Base-by-base conservation (phyloP, 2,329 filamentous ascomycete genomes). In the Aspergillus eucalypticola region DNA sequence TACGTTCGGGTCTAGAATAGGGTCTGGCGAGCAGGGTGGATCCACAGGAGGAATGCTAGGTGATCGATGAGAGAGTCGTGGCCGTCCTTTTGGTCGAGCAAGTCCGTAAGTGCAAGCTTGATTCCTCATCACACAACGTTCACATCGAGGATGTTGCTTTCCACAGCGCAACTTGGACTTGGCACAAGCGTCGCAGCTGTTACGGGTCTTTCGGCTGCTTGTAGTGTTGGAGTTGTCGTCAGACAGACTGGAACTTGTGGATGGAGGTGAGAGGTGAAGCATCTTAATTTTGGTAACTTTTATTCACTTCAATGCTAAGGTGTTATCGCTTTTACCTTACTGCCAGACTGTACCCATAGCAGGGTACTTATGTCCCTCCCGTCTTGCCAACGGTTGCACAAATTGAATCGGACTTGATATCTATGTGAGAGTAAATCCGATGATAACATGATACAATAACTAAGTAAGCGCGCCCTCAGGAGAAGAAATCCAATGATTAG, bases 131-230 rank as follows among this genome's bases (percentile, higher is more conserved):
- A 25, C 35, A 11, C 51, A 53, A 8, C 51, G 32, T 7, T 41
- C 51, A 41, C 51, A 53, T 27, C 35, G 10, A 10, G 51, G 51
- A 23, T 41, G 51, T 17, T 53, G 51, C 11, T 53, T 53, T 2
- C 51, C 29, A 23, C 51, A 53, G 29, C 51, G 51, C 13, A 53
- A 21, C 2, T 53, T 53, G 51, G 51, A 41, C n/a, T 53, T 53
- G 19, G 51, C 51, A 21, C 51, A 53, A 19, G 35, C 51, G 35
- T 53, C 35, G 51, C 51, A 53, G 51, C 29, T 41, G 15, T 53
- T 35, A 19, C 51, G 35, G 3, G 51, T 53, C 10, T 39, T 39
- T n/a, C 48, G 48, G 17, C 25, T 19, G 17, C n/a, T 25, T 6
- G 51, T 19, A 17, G 19, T 27, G 21, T 7, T 17, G 51, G 6